Percentiles rank a stretch among this genome's conserved stretches.
These are phyloP conservation scores for Vanrija sp. DNA, from an alignment of 1,284 basidiomycete genomes.

Conservation along the genomic window DNA sequence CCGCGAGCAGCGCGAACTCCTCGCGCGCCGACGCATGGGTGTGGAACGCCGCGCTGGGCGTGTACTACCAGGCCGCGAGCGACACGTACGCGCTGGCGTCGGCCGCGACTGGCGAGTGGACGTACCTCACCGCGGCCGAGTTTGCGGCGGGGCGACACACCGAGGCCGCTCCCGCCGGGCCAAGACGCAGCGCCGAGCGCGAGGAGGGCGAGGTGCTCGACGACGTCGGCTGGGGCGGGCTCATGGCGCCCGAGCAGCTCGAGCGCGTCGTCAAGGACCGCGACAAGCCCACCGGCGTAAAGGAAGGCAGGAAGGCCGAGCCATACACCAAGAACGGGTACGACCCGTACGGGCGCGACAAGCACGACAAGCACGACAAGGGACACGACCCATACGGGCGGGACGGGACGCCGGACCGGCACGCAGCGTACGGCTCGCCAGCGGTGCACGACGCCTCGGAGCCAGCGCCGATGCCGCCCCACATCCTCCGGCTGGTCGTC, in stretches of 20 bases:
- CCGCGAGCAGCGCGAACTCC: neutral
- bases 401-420: neutral
- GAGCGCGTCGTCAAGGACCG: conserved; percentile 16
- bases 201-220: conserved; percentile 46
- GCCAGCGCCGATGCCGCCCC: conserved; percentile 4
- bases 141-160: conserved; percentile 4
- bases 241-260: conserved; percentile 41
- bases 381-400: conserved; percentile 7
- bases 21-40: conserved; percentile 17
- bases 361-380: neutral
- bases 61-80: conserved; percentile 28
- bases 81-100: conserved; percentile 25
- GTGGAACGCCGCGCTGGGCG: conserved; percentile 16
- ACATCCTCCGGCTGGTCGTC: conserved; percentile 43
- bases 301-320: neutral
- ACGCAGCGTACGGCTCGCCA: neutral
- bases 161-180: neutral
- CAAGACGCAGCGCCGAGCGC: conserved; percentile 9
- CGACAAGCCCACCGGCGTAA: neutral
- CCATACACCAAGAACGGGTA: neutral
- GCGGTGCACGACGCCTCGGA: neutral
- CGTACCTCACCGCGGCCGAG: conserved; percentile 20
- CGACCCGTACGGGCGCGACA: neutral
- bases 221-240: conserved; percentile 44
- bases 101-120: conserved; percentile 19